Percentiles rank a stretch among this genome's conserved stretches.
phyloP scores from a whole-genome alignment of 306 rosid species.

The Ochetophila trinervis region DNA sequence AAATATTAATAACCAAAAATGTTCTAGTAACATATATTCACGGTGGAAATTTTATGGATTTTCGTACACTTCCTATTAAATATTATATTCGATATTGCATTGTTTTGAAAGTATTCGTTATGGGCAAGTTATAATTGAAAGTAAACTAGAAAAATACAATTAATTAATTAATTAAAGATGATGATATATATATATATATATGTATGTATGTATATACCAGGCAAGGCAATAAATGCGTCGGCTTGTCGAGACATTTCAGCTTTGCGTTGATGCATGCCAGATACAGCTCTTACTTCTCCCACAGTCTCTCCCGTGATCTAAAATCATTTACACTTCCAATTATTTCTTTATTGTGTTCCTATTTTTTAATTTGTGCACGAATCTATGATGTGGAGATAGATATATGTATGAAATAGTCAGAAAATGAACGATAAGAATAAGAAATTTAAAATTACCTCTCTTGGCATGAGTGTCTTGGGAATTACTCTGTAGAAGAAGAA shows the following conservation, averaged over 20 bases:
- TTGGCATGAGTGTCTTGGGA: slow-evolving; percentile 83
- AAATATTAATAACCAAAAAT: not conserved
- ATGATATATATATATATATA: not conserved
- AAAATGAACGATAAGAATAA: not conserved
- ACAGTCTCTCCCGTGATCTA: slow-evolving; percentile 83
- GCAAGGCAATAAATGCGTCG: slow-evolving; percentile 88
- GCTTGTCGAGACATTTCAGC: slow-evolving; percentile 97
- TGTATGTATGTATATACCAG: slow-evolving; percentile 40
- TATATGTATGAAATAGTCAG: no score
- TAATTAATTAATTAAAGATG: no score
- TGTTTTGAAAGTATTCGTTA: not conserved
- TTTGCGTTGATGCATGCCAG: slow-evolving; percentile 94
- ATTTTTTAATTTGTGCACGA: no score
- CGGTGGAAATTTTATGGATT: no score
- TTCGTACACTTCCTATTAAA: no score
- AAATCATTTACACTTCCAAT: not conserved
- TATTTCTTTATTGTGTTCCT: not conserved
- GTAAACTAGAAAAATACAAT: no score
- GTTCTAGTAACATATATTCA: no score
- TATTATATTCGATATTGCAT: not conserved
- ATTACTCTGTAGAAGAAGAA: slow-evolving; percentile 57
- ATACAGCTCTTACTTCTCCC: slow-evolving; percentile 87
- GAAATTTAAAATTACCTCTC: slow-evolving; percentile 62
- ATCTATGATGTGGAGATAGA: no score
- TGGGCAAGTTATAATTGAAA: no score